Percentiles rank a stretch among this genome's conserved stretches.
Conservation (phyloP, 805 yeast species). For the Blastobotrys chiropterorum region DNA sequence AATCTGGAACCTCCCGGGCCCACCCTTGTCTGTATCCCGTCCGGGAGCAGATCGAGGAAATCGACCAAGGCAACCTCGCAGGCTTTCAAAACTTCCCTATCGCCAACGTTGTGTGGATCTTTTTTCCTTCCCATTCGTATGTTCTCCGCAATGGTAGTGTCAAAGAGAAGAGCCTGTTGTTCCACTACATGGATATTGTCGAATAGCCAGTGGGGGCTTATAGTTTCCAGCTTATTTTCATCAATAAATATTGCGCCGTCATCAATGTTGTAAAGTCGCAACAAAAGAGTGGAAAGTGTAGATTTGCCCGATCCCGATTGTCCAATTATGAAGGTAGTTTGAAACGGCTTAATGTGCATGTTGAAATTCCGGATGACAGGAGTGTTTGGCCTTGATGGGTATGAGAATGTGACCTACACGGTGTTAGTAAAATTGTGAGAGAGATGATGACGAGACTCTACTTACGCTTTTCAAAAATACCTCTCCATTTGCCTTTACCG, state of each 20-base stretch:
- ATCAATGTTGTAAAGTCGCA: slow-evolving; percentile 48
- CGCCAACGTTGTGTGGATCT: background rate
- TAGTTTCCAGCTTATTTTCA: slow-evolving; percentile 38
- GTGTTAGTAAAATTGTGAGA: no score
- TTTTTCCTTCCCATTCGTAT: slow-evolving; percentile 44
- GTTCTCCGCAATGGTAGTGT: slow-evolving; percentile 57
- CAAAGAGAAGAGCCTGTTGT: slow-evolving; percentile 62
- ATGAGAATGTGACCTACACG: slow-evolving; percentile 41
- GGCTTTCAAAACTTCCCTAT: slow-evolving; percentile 12
- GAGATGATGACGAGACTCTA: no score
- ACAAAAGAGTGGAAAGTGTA: slow-evolving; percentile 57
- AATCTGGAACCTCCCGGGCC: slow-evolving; percentile 43
- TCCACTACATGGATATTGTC: slow-evolving; percentile 67
- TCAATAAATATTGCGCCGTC: slow-evolving; percentile 58
- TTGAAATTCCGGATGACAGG: slow-evolving; percentile 42
- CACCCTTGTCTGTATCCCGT: slow-evolving; percentile 50
- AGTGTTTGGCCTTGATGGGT: slow-evolving; percentile 47
- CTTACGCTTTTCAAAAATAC: slow-evolving; percentile 2
- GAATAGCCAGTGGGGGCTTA: slow-evolving; percentile 48
- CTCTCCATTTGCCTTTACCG: slow-evolving; percentile 4
- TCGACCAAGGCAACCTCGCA: slow-evolving; percentile 20
- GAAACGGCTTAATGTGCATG: slow-evolving; percentile 41
- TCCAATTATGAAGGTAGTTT: slow-evolving; percentile 67
- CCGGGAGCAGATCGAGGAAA: slow-evolving; percentile 42
- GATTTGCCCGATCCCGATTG: slow-evolving; percentile 93